Evolutionary conservation across 306 rosid genomes (phyloP), one percentile per base, ranked within the genome.

Genomic region (Quercus dentata): DNA sequence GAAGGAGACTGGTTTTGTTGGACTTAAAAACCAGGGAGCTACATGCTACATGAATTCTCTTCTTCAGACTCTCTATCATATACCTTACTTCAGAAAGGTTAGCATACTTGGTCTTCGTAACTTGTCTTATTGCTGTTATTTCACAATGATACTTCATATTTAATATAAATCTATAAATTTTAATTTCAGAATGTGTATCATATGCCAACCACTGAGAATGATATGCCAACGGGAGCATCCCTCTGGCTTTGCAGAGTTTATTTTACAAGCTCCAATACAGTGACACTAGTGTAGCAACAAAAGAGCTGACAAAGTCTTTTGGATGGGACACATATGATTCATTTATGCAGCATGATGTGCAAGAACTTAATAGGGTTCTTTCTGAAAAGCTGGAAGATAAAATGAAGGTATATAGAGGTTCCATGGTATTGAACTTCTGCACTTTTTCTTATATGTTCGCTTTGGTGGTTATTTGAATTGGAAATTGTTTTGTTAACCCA

Each of bases 31-130:
- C 81, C 98, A 91, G 87, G 98, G 97, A 79, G 97, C 98, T 74
- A 94, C 98, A 61, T 94, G 94, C 90, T 94, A 94, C 81, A 92
- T 94, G 98, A 94, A 94, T 89, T 94, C 98, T 81, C 91, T 92
- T 46, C 98, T 94, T 79, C 98, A 94, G 83, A 94, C 97, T 15
- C 81, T 94, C 79, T 94, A 89, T 79, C 98, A 94, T 87, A 90
- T 94, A 79, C 92, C 98, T 54, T 92, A 89, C 85, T 94, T 94
- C 84, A 89, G 98, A 88, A 91, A 94, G 98, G 98, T 92, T 67
- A 73, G 82, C 69, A 18, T 17, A 56, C n/a, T 46, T 73, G 51
- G 38, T 54, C 27, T 46, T 35, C 33, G 38, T 74, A 62, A 27
- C 11, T 58, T 35, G 27, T 68, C 72, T 33, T 68, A 10, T 33